A percentile compares a stretch with the other conserved stretches of the same genome.
These are phyloP conservation scores for Apiotrichum sp. DNA, from an alignment of 1,284 basidiomycete species.

Conservation along the genomic window DNA sequence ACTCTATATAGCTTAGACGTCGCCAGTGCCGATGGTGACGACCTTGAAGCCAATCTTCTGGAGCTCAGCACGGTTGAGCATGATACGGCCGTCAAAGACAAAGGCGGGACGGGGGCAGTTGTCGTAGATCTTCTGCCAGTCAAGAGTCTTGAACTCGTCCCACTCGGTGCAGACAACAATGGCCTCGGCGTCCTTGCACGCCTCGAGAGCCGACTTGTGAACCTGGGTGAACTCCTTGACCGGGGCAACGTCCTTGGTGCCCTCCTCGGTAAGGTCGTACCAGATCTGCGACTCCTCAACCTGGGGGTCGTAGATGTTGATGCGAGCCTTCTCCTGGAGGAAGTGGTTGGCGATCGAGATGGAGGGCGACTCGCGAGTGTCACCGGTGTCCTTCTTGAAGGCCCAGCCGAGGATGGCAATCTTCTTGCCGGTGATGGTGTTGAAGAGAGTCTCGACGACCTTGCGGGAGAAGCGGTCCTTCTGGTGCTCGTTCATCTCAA, in stretches of 20 bases:
- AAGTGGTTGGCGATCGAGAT: slow-evolving; percentile 94
- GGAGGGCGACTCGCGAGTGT: slow-evolving; percentile 94
- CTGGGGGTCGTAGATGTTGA: slow-evolving; percentile 91
- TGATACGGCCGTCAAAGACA: slow-evolving; percentile 65
- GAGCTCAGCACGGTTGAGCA: slow-evolving; percentile 74
- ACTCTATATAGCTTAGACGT: slow-evolving; percentile 26
- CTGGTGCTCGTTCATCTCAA: slow-evolving; percentile 95
- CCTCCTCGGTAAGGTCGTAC: slow-evolving; percentile 53
- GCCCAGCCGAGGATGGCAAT: slow-evolving; percentile 88
- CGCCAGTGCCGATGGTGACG: slow-evolving; percentile 47
- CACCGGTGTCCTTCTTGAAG: slow-evolving; percentile 94
- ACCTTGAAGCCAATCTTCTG: slow-evolving; percentile 90
- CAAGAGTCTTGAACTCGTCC: slow-evolving; percentile 89
- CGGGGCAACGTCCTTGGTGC: slow-evolving; percentile 38
- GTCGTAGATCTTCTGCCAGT: slow-evolving; percentile 77
- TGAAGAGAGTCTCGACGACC: slow-evolving; percentile 93
- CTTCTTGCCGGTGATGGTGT: slow-evolving; percentile 73
- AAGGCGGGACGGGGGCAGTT: slow-evolving; percentile 95
- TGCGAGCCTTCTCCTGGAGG: slow-evolving; percentile 75
- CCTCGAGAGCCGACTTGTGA: slow-evolving; percentile 68
- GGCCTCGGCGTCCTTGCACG: slow-evolving; percentile 82
- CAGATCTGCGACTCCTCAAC: slow-evolving; percentile 53
- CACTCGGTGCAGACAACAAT: slow-evolving; percentile 86
- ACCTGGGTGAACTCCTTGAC: slow-evolving; percentile 82
- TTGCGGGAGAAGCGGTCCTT: slow-evolving; percentile 82